Percentiles rank a stretch among this genome's conserved stretches.
phyloP scores from a whole-genome alignment of 148 eudicot genomes.

The Amaranthus cruentus region DNA sequence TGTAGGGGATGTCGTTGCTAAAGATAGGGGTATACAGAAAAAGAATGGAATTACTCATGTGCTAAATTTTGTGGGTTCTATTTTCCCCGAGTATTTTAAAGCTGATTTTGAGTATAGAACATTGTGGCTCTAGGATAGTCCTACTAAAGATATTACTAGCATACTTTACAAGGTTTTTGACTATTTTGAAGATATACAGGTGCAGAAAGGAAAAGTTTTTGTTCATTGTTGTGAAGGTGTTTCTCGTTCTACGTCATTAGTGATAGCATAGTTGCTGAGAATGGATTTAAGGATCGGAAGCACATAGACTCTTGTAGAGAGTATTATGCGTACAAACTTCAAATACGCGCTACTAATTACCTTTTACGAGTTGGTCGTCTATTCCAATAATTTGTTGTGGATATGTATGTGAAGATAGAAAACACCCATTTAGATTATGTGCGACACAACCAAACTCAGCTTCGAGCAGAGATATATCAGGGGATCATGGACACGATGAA shows the following conservation, averaged over 20 bases:
- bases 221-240: slow-evolving; percentile 87
- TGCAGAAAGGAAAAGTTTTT: slow-evolving; percentile 58
- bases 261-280: slow-evolving; percentile 78
- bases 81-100: slow-evolving; percentile 72
- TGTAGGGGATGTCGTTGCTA: slow-evolving; percentile 72
- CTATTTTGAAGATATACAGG: slow-evolving; percentile 77
- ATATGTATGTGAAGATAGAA: too few species aligned
- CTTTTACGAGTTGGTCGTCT: too few species aligned
- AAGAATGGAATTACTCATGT: slow-evolving; percentile 67
- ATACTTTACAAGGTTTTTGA: slow-evolving; percentile 80
- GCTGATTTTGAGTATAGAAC: slow-evolving; percentile 63
- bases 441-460: too few species aligned
- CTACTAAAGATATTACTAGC: slow-evolving; percentile 77
- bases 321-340: too few species aligned
- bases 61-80: slow-evolving; percentile 74
- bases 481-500: too few species aligned
- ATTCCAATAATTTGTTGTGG: too few species aligned
- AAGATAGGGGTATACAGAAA: slow-evolving; percentile 53
- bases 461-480: too few species aligned
- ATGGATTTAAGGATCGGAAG: too few species aligned
- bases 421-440: too few species aligned
- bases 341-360: too few species aligned
- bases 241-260: slow-evolving; percentile 76
- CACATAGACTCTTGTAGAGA: too few species aligned
- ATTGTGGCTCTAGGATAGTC: slow-evolving; percentile 75